Base-by-base conservation (phyloP, 2,329 filamentous ascomycete species). In the Plenodomus biglobosus region DNA sequence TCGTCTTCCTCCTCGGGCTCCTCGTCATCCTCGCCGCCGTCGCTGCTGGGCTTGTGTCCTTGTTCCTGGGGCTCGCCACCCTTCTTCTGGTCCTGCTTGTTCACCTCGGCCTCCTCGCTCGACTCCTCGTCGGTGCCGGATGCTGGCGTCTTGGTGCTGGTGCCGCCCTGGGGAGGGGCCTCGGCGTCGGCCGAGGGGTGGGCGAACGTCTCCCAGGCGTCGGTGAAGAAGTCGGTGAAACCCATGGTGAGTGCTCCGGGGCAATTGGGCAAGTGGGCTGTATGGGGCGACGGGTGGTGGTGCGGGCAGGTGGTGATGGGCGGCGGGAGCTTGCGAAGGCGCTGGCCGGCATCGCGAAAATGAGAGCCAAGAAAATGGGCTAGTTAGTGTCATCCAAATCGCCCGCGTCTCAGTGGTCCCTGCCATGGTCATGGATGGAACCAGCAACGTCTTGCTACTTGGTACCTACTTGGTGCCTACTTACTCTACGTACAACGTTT, bases 1-100 rank as follows among this genome's bases (percentile, higher is more conserved):
- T 92, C 87, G 55, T 92, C 89, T 43, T 94, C 89, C 51, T 92
- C 88, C 17, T 90, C 86, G 30, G 87, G 86, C 37, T 85, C 80
- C 37, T 79, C 81, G 17, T 75, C 75, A 32, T 32, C 27, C 8
- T 32, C 27, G 27, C 27, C 27, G 11, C 15, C 27, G 15, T 32
- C 27, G 38, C 76, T 77, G 44, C 75, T 76, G 13, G 76, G 73
- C 46, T 76, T 75, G 44, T 78, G 75, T 53, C 81, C 78, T 39
- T 76, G 76, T 55, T 77, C 76, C 27, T 32, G 27, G 48, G 72
- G 53, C 64, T 74, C 63, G 69, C 52, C 72, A 42, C 71, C 61
- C 52, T 65, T 69, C 56, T 68, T 66, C 48, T 66, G 63, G 47
- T 75, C 72, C 55, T 67, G 57, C 68, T 73, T 72, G 61, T 76